Conservation (phyloP, 768 basidiomycete species). For the Lactarius vividus region DNA sequence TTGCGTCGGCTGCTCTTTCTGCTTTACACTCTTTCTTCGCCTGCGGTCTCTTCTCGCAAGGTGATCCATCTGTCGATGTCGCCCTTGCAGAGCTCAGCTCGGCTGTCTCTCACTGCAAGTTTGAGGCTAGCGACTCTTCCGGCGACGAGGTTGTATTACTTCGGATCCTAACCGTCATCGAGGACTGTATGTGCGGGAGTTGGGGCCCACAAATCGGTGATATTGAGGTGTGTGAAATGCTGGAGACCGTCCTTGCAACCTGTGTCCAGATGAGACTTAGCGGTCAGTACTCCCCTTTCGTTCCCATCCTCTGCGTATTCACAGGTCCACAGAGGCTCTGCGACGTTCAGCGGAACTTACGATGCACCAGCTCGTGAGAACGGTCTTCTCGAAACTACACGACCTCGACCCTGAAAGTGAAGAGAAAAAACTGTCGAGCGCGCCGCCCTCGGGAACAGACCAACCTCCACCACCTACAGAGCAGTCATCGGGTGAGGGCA, state of each 20-base stretch:
- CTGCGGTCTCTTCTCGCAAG: constrained; percentile 64
- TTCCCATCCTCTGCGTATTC: constrained; percentile 19
- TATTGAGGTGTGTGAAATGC: constrained; percentile 95
- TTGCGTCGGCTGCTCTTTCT: constrained; percentile 90
- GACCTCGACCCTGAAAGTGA: constrained; percentile 60
- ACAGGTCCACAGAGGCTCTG: constrained; percentile 61
- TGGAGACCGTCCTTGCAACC: constrained; percentile 95
- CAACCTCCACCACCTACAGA: neutral
- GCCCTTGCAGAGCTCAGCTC: constrained; percentile 83
- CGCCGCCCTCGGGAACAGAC: constrained; percentile 7
- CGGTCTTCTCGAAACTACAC: constrained; percentile 74
- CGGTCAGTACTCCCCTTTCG: constrained; percentile 54
- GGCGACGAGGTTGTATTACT: constrained; percentile 95
- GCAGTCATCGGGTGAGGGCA: neutral
- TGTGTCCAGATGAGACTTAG: constrained; percentile 97
- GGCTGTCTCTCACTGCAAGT: constrained; percentile 93
- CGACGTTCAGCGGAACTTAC: constrained; percentile 85
- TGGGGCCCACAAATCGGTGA: constrained; percentile 80
- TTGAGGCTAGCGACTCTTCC: constrained; percentile 96
- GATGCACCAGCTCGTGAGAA: constrained; percentile 84
- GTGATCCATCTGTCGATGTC: constrained; percentile 53
- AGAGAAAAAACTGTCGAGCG: constrained; percentile 62
- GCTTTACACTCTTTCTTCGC: constrained; percentile 87
- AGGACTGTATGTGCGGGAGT: constrained; percentile 70
- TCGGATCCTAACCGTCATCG: constrained; percentile 86